Percentiles rank a stretch among this genome's conserved stretches.
Evolutionary conservation across 768 basidiomycete species (phyloP).

Genomic region (Tricholoma terreum): DNA sequence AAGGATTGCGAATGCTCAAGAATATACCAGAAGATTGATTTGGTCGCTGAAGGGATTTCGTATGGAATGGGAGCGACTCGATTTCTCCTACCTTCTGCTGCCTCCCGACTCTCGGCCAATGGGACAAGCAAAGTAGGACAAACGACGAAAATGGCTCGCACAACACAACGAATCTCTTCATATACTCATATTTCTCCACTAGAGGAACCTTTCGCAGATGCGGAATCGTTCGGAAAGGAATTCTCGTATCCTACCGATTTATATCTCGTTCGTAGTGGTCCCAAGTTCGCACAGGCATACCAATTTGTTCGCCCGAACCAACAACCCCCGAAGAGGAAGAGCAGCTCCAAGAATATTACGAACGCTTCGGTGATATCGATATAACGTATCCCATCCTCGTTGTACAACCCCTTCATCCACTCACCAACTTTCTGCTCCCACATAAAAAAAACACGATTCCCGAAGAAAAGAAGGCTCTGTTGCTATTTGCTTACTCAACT

Average conservation of each 20-base stretch:
- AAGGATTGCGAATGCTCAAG: constrained; percentile 39
- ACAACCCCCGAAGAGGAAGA: constrained; percentile 50
- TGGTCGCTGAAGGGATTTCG: constrained; percentile 54
- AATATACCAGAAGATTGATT: constrained; percentile 59
- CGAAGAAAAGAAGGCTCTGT: constrained; percentile 23
- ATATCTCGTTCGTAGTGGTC: constrained; percentile 46
- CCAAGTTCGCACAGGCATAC: constrained; percentile 41
- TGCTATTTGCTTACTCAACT: constrained; percentile 43
- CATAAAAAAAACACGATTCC: constrained; percentile 16
- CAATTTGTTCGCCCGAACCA: constrained; percentile 48
- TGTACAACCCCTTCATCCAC: constrained; percentile 48
- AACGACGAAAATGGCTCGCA: constrained; percentile 48
- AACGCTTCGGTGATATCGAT: constrained; percentile 27
- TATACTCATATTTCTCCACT: constrained; percentile 5
- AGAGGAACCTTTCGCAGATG: constrained; percentile 36
- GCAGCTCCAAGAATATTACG: constrained; percentile 31
- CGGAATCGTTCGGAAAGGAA: constrained; percentile 40
- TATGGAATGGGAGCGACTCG: constrained; percentile 58
- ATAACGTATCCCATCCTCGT: constrained; percentile 63
- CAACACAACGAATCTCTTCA: constrained; percentile 3
- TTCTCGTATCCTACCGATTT: constrained; percentile 52
- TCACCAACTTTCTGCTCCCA: constrained; percentile 62
- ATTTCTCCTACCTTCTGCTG: constrained; percentile 65
- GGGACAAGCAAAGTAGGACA: constrained; percentile 44
- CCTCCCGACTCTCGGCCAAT: constrained; percentile 27